Conservation (phyloP, 352 stramenopile species). For the Pythium periplocum region DNA sequence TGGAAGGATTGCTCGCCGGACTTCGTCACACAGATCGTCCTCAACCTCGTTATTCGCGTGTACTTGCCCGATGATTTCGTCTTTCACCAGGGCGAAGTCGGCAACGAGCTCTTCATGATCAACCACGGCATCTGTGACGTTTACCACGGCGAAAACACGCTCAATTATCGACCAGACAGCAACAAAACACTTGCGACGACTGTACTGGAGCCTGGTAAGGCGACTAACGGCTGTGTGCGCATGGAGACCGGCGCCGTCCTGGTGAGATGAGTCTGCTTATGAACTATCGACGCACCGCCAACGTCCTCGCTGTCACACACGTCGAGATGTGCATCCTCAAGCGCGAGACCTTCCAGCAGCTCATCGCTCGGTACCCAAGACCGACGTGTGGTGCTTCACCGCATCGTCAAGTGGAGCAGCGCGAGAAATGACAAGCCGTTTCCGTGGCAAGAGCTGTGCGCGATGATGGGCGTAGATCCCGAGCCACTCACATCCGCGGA, state of each 20-base stretch:
- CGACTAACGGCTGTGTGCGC: no score
- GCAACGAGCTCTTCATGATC: slow-evolving; percentile 64
- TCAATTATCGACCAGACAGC: no score
- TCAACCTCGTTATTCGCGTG: slow-evolving; percentile 45
- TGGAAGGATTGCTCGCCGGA: slow-evolving; percentile 50
- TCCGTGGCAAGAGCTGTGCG: no score
- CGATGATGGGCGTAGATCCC: no score
- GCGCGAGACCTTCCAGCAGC: slow-evolving; percentile 28
- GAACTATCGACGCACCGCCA: slow-evolving; percentile 40
- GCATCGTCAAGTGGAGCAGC: background rate
- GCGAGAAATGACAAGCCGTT: no score
- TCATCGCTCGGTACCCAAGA: slow-evolving; percentile 32
- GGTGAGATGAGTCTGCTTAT: slow-evolving; percentile 48
- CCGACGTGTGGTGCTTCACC: slow-evolving; percentile 2
- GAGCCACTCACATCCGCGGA: no score
- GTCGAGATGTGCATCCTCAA: slow-evolving; percentile 50
- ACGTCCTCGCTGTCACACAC: slow-evolving; percentile 36
- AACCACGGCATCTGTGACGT: slow-evolving; percentile 49
- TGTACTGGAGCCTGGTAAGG: no score
- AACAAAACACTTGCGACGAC: no score
- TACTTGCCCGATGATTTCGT: slow-evolving; percentile 77
- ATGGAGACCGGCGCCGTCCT: no score
- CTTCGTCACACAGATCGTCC: slow-evolving; percentile 60
- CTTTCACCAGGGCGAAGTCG: slow-evolving; percentile 46
- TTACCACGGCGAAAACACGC: no score